Evolutionary conservation across 1,284 basidiomycete species (phyloP).

Genomic region (Puccinia horiana): DNA sequence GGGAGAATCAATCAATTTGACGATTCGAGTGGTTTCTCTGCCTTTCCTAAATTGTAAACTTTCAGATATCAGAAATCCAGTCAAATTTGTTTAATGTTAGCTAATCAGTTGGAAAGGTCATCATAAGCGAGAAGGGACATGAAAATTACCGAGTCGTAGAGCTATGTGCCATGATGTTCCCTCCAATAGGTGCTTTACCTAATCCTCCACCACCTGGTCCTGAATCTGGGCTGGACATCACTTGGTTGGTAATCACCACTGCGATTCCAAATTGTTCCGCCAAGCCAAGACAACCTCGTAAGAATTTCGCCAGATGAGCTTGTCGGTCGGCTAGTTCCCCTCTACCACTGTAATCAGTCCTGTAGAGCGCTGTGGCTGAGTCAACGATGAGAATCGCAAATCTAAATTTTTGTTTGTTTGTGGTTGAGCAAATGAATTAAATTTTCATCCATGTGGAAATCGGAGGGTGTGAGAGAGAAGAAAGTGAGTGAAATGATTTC

Average conservation of each 20-base stretch:
- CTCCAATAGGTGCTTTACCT: conserved; percentile 83
- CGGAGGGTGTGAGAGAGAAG: not conserved
- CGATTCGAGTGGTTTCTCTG: conserved; percentile 86
- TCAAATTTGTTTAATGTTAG: not conserved
- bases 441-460: conserved; percentile 26
- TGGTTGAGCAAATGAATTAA: conserved; percentile 53
- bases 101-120: not conserved
- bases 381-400: conserved; percentile 96
- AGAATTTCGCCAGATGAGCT: conserved; percentile 94
- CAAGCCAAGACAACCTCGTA: conserved; percentile 85
- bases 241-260: conserved; percentile 96
- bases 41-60: conserved; percentile 90
- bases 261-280: conserved; percentile 99
- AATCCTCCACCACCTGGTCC: conserved; percentile 84
- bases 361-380: conserved; percentile 91
- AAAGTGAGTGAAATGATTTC: conserved; percentile 51
- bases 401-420: conserved; percentile 61
- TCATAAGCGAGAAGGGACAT: conserved; percentile 1
- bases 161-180: conserved; percentile 59
- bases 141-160: conserved; percentile 56
- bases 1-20: conserved; percentile 97
- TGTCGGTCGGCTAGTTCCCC: conserved; percentile 94
- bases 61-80: not conserved
- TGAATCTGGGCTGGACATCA: conserved; percentile 95
- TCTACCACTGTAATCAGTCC: conserved; percentile 92